Evolutionary conservation across 495 filamentous ascomycete species (phyloP).

Genomic region (Lepraria neglecta): DNA sequence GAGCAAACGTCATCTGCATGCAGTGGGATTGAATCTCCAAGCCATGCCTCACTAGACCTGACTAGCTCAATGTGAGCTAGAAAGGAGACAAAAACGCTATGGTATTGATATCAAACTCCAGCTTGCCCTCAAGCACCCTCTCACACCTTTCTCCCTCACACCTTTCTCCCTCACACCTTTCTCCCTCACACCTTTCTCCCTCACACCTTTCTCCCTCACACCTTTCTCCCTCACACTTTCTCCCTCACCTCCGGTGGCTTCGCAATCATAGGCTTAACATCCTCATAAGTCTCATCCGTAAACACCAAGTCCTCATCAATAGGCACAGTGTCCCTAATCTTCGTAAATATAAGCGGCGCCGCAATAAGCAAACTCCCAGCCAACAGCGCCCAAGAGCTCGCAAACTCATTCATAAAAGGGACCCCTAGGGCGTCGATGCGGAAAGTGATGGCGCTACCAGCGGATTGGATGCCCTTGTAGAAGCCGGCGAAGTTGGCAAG

Average conservation of each 20-base stretch:
- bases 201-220: neutral
- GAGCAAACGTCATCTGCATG: too few relatives aligned
- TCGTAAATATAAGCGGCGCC: slow-evolving; percentile 63
- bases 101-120: too few relatives aligned
- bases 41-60: too few relatives aligned
- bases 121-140: too few relatives aligned
- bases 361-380: slow-evolving; percentile 61
- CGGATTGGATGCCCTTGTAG: slow-evolving; percentile 89
- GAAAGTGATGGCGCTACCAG: slow-evolving; percentile 76
- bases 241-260: neutral
- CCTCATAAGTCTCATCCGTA: slow-evolving; percentile 66
- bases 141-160: too few relatives aligned
- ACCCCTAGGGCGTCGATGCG: slow-evolving; percentile 57
- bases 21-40: too few relatives aligned
- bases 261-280: slow-evolving; percentile 43
- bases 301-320: slow-evolving; percentile 70
- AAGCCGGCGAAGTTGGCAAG: slow-evolving; percentile 86
- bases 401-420: slow-evolving; percentile 50
- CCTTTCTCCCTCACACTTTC: slow-evolving; percentile 11
- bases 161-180: too few relatives aligned
- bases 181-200: too few relatives aligned
- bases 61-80: too few relatives aligned
- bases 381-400: slow-evolving; percentile 59
- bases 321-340: slow-evolving; percentile 62
- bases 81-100: too few relatives aligned